These are phyloP conservation scores for Trichoderma hamatum DNA, from an alignment of 2,329 filamentous ascomycete genomes.

Conservation along the genomic window DNA sequence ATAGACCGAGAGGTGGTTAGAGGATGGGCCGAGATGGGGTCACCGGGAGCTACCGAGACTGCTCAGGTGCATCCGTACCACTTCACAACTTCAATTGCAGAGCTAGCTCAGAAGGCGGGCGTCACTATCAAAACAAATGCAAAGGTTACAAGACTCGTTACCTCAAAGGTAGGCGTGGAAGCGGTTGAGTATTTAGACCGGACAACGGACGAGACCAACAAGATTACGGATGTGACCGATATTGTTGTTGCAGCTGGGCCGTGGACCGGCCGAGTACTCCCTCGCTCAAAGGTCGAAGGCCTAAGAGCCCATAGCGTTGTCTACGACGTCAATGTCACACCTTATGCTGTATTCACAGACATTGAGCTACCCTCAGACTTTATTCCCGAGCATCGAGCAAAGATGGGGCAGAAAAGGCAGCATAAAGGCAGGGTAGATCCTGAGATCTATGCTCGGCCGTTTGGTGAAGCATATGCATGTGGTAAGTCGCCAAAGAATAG, in stretches of 20 bases:
- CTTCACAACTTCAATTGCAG: slow-evolving; percentile 84
- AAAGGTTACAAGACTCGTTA: slow-evolving; percentile 68
- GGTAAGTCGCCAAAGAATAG: slow-evolving; percentile 50
- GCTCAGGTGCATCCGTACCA: slow-evolving; percentile 92
- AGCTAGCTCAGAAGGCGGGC: slow-evolving; percentile 71
- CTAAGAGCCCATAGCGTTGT: slow-evolving; percentile 68
- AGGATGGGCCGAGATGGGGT: slow-evolving; percentile 81
- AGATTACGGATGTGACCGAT: slow-evolving; percentile 53
- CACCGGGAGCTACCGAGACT: slow-evolving; percentile 69
- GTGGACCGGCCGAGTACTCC: slow-evolving; percentile 64
- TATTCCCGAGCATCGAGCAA: slow-evolving; percentile 53
- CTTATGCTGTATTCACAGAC: slow-evolving; percentile 83
- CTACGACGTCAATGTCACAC: slow-evolving; percentile 65
- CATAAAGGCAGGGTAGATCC: slow-evolving; percentile 72
- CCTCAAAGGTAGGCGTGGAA: slow-evolving; percentile 55
- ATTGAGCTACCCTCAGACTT: slow-evolving; percentile 73
- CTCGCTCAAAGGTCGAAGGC: slow-evolving; percentile 59
- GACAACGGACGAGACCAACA: slow-evolving; percentile 40
- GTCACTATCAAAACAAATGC: slow-evolving; percentile 68
- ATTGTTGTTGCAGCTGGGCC: slow-evolving; percentile 61
- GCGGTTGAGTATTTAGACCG: slow-evolving; percentile 64
- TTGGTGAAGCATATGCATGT: slow-evolving; percentile 90
- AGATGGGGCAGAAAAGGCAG: slow-evolving; percentile 53
- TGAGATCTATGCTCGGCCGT: slow-evolving; percentile 90
- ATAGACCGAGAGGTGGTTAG: slow-evolving; percentile 67